Percentiles rank a stretch among this genome's conserved stretches.
These are phyloP conservation scores for Teunomyces pallodes DNA, from an alignment of 805 yeast species.

Conservation along the genomic window DNA sequence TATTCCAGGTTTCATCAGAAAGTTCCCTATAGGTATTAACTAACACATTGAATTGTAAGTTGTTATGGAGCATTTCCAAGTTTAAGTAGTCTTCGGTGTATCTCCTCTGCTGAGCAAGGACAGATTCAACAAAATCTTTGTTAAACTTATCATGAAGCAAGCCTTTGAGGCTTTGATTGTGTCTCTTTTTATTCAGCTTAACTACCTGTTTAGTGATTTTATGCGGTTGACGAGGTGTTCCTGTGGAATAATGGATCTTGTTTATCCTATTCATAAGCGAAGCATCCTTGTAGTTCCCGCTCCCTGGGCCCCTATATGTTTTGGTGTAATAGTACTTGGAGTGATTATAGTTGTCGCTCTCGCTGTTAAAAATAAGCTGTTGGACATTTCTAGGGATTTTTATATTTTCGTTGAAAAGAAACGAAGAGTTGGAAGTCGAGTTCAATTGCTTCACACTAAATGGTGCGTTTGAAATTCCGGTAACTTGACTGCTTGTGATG, in stretches of 20 bases:
- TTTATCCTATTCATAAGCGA: slow-evolving; percentile 40
- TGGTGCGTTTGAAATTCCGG: slow-evolving; percentile 5
- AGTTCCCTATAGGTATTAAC: slow-evolving; percentile 39
- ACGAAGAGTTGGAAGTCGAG: slow-evolving; percentile 17
- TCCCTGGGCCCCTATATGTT: slow-evolving; percentile 44
- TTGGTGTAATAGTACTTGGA: slow-evolving; percentile 40
- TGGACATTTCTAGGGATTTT: slow-evolving; percentile 34
- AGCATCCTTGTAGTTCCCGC: slow-evolving; percentile 45
- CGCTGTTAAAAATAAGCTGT: slow-evolving; percentile 34
- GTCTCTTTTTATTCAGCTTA: slow-evolving; percentile 13
- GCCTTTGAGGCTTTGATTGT: slow-evolving; percentile 34
- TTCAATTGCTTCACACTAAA: slow-evolving; percentile 14
- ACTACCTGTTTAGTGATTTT: slow-evolving; percentile 15
- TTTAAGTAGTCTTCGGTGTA: slow-evolving; percentile 36
- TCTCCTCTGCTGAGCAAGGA: slow-evolving; percentile 26
- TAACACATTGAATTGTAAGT: slow-evolving; percentile 38
- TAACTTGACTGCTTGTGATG: slow-evolving; percentile 28
- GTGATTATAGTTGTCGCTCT: slow-evolving; percentile 32
- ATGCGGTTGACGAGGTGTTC: slow-evolving; percentile 16
- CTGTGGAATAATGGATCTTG: slow-evolving; percentile 26
- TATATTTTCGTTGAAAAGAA: slow-evolving; percentile 22
- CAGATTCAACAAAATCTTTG: slow-evolving; percentile 28
- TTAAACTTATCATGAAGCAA: slow-evolving; percentile 34
- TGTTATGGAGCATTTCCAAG: slow-evolving; percentile 44
- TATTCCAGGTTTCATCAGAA: slow-evolving; percentile 37